These are phyloP conservation scores for Penicillium canariense DNA, from an alignment of 495 filamentous ascomycete species.

Conservation along the genomic window DNA sequence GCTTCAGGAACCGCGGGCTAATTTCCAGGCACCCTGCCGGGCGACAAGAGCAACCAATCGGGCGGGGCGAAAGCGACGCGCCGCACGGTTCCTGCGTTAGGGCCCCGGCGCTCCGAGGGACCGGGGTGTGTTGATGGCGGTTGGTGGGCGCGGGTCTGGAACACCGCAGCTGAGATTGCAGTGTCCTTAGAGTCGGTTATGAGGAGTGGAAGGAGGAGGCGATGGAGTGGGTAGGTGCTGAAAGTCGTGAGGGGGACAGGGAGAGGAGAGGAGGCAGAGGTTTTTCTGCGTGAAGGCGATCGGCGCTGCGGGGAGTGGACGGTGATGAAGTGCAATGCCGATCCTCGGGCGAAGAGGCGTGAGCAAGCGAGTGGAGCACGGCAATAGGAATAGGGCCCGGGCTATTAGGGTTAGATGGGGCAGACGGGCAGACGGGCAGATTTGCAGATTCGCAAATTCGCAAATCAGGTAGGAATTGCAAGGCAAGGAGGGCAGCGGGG, in stretches of 20 bases:
- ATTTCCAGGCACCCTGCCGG: constrained; percentile 21
- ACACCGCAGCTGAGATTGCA: background rate
- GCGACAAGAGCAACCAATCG: constrained; percentile 25
- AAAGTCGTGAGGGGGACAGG: background rate
- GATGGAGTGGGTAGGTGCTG: background rate
- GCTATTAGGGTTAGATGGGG: background rate
- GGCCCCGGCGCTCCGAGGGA: constrained; percentile 21
- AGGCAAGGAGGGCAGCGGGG: background rate
- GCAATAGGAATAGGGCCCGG: background rate
- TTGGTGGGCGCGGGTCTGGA: background rate
- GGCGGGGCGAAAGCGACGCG: constrained; percentile 19
- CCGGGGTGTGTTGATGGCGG: constrained; percentile 3
- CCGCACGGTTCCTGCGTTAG: constrained; percentile 20
- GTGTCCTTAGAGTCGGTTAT: background rate
- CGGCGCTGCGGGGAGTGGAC: constrained; percentile 26
- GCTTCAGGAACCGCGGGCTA: constrained; percentile 29
- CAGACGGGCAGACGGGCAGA: too few relatives aligned
- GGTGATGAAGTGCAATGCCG: constrained; percentile 15
- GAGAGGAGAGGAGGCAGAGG: constrained; percentile 4
- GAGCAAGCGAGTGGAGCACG: constrained; percentile 8
- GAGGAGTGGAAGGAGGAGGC: background rate
- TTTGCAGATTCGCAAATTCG: background rate
- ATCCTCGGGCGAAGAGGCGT: constrained; percentile 16
- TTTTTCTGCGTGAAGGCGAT: constrained; percentile 22
- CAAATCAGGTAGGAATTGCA: too few relatives aligned